Base-by-base conservation (phyloP, 305 asterid genomes). In the Fraxinus greggii region DNA sequence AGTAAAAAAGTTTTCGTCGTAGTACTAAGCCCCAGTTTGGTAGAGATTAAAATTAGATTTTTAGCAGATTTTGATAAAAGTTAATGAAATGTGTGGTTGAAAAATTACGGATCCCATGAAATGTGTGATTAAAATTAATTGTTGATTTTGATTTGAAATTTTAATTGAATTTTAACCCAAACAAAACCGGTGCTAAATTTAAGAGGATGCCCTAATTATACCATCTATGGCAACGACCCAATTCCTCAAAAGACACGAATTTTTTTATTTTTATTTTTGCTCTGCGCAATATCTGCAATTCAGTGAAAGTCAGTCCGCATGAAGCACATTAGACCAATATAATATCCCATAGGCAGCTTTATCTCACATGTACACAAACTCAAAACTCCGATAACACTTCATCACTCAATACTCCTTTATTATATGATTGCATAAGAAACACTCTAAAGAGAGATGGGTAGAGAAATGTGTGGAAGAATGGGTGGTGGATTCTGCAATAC, bases 191-290 rank as follows among this genome's bases (percentile, higher is more conserved):
- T 51, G 3, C 3, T 36, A 51, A 72, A 79, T 69, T 61, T 78
- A 79, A 83, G 81, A 72, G 82, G 80, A 82, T 78, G 80, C 84
- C 72, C 85, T 79, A 86, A 87, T 89, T 79, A 87, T 84, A 78
- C 85, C 84, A 70, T 48, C 85, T 84, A 79, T 85, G 56, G 35
- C 78, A 76, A 36, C 45, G 33, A 17, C 67, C 23, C 40, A 23
- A 36, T 75, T 75, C 81, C 85, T 87, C 69, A 81, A 87, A 83
- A 87, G 86, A 74, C 80, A 83, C 81, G 79, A 83, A 40, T 78
- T 78, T 81, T 4, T 33, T 33, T 33, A 4, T 33, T 33, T 4
- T 33, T 3, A 33, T 36, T 7, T 6, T 36, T 7, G 1, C 7
- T 36, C 9, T 0, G 0, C 5, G 7, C 40, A 36, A 36, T 36